Conservation (phyloP, 352 stramenopile species). For the Phytophthora rubi region DNA sequence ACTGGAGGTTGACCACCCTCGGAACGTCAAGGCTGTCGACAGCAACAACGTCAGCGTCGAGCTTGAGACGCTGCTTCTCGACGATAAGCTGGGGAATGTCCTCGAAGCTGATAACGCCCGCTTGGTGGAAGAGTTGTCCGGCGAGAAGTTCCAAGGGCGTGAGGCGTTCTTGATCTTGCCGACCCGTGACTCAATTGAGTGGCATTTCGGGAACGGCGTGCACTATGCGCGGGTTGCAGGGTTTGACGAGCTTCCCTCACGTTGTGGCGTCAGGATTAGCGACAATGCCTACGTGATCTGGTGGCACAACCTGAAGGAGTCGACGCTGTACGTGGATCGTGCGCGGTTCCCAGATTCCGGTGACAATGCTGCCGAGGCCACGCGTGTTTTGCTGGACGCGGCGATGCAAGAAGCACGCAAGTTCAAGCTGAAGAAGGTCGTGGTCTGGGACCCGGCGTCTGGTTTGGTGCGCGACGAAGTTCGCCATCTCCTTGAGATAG, state of each 20-base stretch:
- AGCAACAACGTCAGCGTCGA: not conserved
- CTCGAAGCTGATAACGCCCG: slow-evolving; percentile 47
- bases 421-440: slow-evolving; percentile 43
- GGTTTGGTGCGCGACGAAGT: slow-evolving; percentile 36
- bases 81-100: slow-evolving; percentile 43
- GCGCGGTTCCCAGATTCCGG: slow-evolving; percentile 40
- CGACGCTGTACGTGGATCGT: slow-evolving; percentile 55
- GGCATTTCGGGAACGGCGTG: slow-evolving; percentile 56
- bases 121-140: slow-evolving; percentile 37
- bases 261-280: slow-evolving; percentile 45
- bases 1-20: slow-evolving; percentile 32
- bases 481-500: slow-evolving; percentile 33
- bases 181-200: slow-evolving; percentile 58
- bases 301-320: slow-evolving; percentile 63
- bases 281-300: slow-evolving; percentile 58
- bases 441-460: slow-evolving; percentile 49
- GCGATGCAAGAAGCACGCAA: slow-evolving; percentile 41
- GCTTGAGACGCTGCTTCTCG: slow-evolving; percentile 34
- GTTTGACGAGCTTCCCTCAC: slow-evolving; percentile 39
- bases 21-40: slow-evolving; percentile 13
- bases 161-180: slow-evolving; percentile 51
- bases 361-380: slow-evolving; percentile 19
- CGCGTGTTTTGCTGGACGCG: slow-evolving; percentile 29
- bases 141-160: slow-evolving; percentile 24
- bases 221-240: slow-evolving; percentile 45